A percentile compares a stretch with the other conserved stretches of the same genome.
phyloP scores from a whole-genome alignment of 148 eudicot genomes.

The Fagopyrum homotropicum region DNA sequence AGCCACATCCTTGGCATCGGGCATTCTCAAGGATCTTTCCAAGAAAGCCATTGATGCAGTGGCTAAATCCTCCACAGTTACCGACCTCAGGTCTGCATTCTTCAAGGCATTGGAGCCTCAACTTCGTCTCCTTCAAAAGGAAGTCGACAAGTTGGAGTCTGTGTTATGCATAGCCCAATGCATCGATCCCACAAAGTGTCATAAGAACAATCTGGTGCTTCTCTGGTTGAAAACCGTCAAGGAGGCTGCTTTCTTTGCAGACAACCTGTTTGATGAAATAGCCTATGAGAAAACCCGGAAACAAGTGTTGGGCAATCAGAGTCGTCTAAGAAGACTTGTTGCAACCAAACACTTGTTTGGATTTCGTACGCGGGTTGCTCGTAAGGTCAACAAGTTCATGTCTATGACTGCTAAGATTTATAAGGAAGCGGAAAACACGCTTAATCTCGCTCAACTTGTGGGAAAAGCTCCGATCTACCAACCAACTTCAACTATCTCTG shows the following conservation, averaged over 20 bases:
- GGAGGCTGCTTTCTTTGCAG: neutral
- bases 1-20: neutral
- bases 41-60: neutral
- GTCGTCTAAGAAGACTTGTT: neutral
- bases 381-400: neutral
- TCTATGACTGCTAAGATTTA: neutral
- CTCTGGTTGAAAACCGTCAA: neutral
- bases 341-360: neutral
- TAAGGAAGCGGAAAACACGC: constrained; percentile 1
- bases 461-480: neutral
- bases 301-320: neutral
- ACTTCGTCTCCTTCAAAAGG: neutral
- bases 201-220: neutral
- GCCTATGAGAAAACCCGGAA: neutral
- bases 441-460: neutral
- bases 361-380: neutral
- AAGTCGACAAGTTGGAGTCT: neutral
- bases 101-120: neutral
- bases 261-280: constrained; percentile 5
- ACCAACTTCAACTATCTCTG: neutral
- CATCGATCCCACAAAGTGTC: neutral
- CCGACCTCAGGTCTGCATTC: neutral
- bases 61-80: neutral
- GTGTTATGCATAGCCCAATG: neutral
- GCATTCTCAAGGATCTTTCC: neutral